Percentiles rank a stretch among this genome's conserved stretches.
These are phyloP conservation scores for Xylariaceae sp. DNA, from an alignment of 2,329 filamentous ascomycete genomes.

Conservation along the genomic window DNA sequence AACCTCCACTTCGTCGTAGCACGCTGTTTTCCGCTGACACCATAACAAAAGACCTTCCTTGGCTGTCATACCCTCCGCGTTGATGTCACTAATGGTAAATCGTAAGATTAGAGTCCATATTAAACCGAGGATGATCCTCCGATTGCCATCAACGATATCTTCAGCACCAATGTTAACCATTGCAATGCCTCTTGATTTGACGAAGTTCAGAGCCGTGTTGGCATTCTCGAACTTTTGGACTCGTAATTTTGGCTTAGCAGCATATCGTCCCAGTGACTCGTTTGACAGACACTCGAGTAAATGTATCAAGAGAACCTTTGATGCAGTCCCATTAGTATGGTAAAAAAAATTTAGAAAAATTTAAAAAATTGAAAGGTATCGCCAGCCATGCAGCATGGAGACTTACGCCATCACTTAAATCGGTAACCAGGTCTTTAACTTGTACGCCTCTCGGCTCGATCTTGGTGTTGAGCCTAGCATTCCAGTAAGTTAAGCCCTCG, in stretches of 20 bases:
- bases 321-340: constrained; percentile 11
- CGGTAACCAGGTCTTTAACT: constrained; percentile 85
- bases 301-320: constrained; percentile 89
- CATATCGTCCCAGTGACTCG: constrained; percentile 95
- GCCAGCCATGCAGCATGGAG: background rate
- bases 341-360: background rate
- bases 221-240: constrained; percentile 99
- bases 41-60: constrained; percentile 94
- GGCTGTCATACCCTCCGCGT: constrained; percentile 94
- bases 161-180: constrained; percentile 99
- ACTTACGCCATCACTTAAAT: constrained; percentile 92
- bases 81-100: constrained; percentile 99
- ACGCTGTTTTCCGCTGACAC: constrained; percentile 98
- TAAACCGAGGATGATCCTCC: constrained; percentile 94
- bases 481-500: constrained; percentile 31
- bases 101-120: constrained; percentile 98
- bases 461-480: constrained; percentile 89
- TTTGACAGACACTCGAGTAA: constrained; percentile 94
- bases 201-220: constrained; percentile 92
- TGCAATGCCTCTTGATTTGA: constrained; percentile 88
- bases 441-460: constrained; percentile 77
- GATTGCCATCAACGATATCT: constrained; percentile 96
- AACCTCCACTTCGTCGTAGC: constrained; percentile 96
- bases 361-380: background rate
- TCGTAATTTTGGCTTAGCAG: constrained; percentile 91